Base-by-base conservation (phyloP, 1,139 yeast genomes). In the Lodderomyces orthopsilosis region DNA sequence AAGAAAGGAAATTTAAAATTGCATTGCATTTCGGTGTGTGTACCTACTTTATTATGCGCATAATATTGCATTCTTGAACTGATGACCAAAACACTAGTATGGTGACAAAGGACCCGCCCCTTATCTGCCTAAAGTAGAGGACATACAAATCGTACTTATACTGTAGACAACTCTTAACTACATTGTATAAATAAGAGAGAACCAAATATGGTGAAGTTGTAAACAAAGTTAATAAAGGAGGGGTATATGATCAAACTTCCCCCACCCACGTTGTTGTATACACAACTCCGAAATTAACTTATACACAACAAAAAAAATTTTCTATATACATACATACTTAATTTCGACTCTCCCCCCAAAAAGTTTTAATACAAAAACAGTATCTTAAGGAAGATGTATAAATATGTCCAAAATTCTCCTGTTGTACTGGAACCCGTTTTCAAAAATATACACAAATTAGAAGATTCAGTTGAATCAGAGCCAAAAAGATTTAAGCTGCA, bases 401-500 rank as follows among this genome's bases (percentile, higher is more conserved):
- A 24, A 24, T 24, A 24, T 10, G n/a, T 12, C n/a, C n/a, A 24
- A 9, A 12, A 24, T 24, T 24, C n/a, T 24, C 27, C 27, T 6
- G 27, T 24, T 24, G 27, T 24, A 35, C 18, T 34, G 42, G 40
- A 26, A 38, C 32, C 42, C 14, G 19, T 21, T 7, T 7, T 7
- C 4, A 30, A 15, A 35, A 7, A 32, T 18, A 45, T 7, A 18
- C 43, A 40, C 30, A 36, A 32, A 19, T 32, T 41, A 37, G 43
- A 45, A 9, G 38, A 33, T 35, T 37, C 41, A 21, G 15, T 40
- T 26, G 46, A 42, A 24, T 32, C 46, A 24, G 38, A 40, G 30
- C 17, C 35, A 26, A 45, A 45, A 27, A 40, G 46, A 37, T 39
- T 41, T 8, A 45, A 42, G 33, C 10, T 28, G 18, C 33, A 30